Base-by-base conservation (phyloP, 23 red algal genomes). In the Gracilaria domingensis region DNA sequence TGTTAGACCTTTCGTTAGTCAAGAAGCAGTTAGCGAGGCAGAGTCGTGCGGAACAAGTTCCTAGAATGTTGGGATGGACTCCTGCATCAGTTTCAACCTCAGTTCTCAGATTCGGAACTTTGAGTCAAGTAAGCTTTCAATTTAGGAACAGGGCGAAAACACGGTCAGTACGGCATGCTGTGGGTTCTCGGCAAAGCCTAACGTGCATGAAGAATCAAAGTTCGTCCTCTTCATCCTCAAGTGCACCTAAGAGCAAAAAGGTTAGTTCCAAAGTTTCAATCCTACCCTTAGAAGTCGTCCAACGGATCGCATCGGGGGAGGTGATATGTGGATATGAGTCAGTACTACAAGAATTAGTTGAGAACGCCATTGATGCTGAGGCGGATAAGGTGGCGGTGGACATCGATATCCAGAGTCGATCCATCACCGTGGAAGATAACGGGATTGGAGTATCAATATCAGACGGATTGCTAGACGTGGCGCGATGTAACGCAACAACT, bases 281-380 rank as follows among this genome's bases (percentile, higher is more conserved):
- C 76, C 69, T 92, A 26, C 89, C 89, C 26, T 45, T 92, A 20
- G 50, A 67, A 37, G 94, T 96, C n/a, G 84, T 96, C n/a, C 94
- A 96, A 71, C 67, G 87, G 8, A 96, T 96, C 57, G 94, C 94
- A 38, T 88, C 86, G 17, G 94, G 94, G 11, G 88, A 96, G 60
- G 94, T 96, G 11, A 84, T 96, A 64, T 71, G 54, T 45, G 80
- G 40, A 17, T 91, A 48, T 25, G 36, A 65, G 25, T 84, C 87
- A 26, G 94, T 87, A 50, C 67, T 96, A 60, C 81, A 86, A 20
- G 94, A 96, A 83, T 44, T 96, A n/a, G 94, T 96, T 28, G 94
- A 96, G 83, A 96, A 96, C 75, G 81, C 88, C 2, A 66, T 96
- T 33, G 94, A 96, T 75, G 94, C 94, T 18, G 49, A 74, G n/a